Base-by-base conservation (phyloP, 495 filamentous ascomycete genomes). In the Daldinia childiae region DNA sequence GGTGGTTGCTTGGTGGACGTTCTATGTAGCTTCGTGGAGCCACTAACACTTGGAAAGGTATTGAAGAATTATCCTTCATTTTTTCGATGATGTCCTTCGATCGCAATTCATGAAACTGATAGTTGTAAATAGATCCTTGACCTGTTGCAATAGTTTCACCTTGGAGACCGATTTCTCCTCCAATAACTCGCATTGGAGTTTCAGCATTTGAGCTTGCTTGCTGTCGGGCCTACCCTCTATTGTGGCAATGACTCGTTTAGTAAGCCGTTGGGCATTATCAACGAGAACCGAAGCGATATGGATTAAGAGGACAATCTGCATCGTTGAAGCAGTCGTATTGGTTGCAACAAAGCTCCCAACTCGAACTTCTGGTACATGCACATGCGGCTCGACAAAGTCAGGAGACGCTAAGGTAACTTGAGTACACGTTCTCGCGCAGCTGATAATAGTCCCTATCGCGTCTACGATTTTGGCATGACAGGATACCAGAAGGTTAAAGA, bases 401-500 rank as follows among this genome's bases (percentile, higher is more conserved):
- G 72, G 67, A 0, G 70, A 65, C 6, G 66, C 50, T 2, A 73
- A 21, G 24, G 72, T 69, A 7, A 76, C 64, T 36, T 62, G 60
- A 17, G 74, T 48, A 59, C 78, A 80, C 4, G 71, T 36, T 15
- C 59, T 45, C 54, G 76, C 76, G n/a, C 74, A 72, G 9, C 45
- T 34, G 48, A 80, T 62, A 29, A 72, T 38, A 14, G 29, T 12
- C 1, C 55, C 71, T 12, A 82, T 64, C 24, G 61, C 61, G n/a
- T 80, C 77, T 14, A 76, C 48, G 27, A 80, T 67, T n/a, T 77
- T 75, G 0, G 68, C 29, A 59, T 82, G 80, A 26, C 80, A 80
- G 1, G 73, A 68, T 6, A 77, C 54, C 21, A 80, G 52, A 12
- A 82, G 66, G 32, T 76, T 64, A 26, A 82, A 72, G 24, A 79